Conservation (phyloP, 768 basidiomycete genomes). For the Mycena floridula region DNA sequence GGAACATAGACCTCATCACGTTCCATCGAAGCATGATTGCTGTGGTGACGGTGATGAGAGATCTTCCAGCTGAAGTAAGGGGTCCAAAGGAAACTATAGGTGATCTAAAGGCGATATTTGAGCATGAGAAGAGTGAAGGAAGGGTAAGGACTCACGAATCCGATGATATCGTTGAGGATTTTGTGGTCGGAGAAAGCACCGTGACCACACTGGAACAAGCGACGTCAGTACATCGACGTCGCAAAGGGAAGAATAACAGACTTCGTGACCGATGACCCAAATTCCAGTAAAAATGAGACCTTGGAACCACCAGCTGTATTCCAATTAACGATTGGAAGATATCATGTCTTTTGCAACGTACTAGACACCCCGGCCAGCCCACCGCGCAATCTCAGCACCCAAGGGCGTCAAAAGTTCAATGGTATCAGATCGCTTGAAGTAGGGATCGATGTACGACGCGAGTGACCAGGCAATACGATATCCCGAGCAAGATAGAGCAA, state of each 20-base stretch:
- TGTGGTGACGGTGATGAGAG: slow-evolving; percentile 21
- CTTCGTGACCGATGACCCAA: slow-evolving; percentile 60
- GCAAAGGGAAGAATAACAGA: slow-evolving; percentile 11
- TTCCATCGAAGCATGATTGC: slow-evolving; percentile 19
- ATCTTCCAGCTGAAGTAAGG: slow-evolving; percentile 19
- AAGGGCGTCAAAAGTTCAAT: slow-evolving; percentile 13
- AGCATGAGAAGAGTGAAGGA: background rate
- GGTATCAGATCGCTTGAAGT: slow-evolving; percentile 22
- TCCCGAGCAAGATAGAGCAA: slow-evolving; percentile 40
- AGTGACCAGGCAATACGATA: slow-evolving; percentile 33
- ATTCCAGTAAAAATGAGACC: slow-evolving; percentile 50
- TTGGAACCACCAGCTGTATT: slow-evolving; percentile 53
- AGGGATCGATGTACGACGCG: slow-evolving; percentile 38
- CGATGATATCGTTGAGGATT: slow-evolving; percentile 41
- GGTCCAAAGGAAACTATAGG: slow-evolving; percentile 13
- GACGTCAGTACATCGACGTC: background rate
- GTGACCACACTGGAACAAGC: slow-evolving; percentile 45
- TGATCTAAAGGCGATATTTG: slow-evolving; percentile 8
- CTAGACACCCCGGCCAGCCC: slow-evolving; percentile 40
- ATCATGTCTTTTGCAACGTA: too few species aligned
- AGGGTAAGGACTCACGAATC: slow-evolving; percentile 32
- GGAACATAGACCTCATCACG: slow-evolving; percentile 30
- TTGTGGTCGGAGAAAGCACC: slow-evolving; percentile 47
- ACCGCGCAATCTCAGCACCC: too few species aligned
- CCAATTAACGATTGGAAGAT: too few species aligned